Percentiles rank a stretch among this genome's conserved stretches.
phyloP scores from a whole-genome alignment of 352 stramenopile species.

The Phytophthora constricta region DNA sequence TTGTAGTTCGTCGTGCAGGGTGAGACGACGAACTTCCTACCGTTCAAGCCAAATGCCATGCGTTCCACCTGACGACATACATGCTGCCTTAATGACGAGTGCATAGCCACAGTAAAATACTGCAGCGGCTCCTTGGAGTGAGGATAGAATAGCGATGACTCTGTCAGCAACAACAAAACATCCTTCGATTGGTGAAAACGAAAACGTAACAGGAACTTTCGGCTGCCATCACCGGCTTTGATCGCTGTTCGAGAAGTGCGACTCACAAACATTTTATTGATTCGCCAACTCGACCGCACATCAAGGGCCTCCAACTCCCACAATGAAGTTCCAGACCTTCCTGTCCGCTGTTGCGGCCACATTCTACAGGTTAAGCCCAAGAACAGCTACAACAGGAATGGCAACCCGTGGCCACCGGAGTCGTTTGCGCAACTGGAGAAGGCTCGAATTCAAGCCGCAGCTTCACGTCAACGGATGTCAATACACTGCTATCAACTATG shows the following conservation, averaged over 20 bases:
- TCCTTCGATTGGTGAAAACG: too few relatives aligned
- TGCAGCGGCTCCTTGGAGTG: too few relatives aligned
- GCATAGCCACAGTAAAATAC: too few relatives aligned
- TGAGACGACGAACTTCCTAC: too few relatives aligned
- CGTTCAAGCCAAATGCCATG: too few relatives aligned
- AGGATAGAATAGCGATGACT: too few relatives aligned
- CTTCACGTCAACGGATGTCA: conserved; percentile 19
- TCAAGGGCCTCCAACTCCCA: not conserved
- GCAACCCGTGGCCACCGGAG: conserved; percentile 6
- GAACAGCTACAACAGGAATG: conserved; percentile 11
- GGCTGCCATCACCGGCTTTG: not conserved
- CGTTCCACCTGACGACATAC: too few relatives aligned
- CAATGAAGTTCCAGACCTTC: conserved; percentile 11
- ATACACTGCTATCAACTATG: conserved; percentile 35
- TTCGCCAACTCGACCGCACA: conserved; percentile 10
- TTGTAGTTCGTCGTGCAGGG: too few relatives aligned
- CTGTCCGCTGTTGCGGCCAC: not conserved
- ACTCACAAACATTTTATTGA: conserved; percentile 7
- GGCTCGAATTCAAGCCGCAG: conserved; percentile 16
- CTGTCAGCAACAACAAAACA: too few relatives aligned
- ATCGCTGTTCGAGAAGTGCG: not conserved
- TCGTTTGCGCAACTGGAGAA: conserved; percentile 10
- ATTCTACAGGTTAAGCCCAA: conserved; percentile 11
- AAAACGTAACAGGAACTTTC: not conserved
- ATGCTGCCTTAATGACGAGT: too few relatives aligned